A percentile compares a stretch with the other conserved stretches of the same genome.
Conservation (phyloP, 75 land plant genomes). For the Larix kaempferi region DNA sequence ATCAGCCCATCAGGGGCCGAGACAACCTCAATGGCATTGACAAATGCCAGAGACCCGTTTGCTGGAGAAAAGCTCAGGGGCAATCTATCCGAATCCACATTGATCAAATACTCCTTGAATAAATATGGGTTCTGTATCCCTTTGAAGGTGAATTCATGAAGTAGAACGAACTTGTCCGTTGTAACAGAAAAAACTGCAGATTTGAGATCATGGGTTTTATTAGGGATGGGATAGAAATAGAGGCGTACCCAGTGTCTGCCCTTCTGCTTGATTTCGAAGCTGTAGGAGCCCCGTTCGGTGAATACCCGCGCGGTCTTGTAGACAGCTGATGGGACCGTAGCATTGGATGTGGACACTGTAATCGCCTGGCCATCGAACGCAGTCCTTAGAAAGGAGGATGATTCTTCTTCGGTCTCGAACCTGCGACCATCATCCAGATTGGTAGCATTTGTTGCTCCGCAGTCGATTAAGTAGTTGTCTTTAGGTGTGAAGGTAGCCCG, state of each 20-base stretch:
- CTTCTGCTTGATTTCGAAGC: slow-evolving; percentile 40
- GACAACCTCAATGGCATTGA: slow-evolving; percentile 79
- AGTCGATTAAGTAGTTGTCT: slow-evolving; percentile 65
- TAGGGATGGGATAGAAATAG: slow-evolving; percentile 58
- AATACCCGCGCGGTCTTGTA: slow-evolving; percentile 51
- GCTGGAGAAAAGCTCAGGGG: slow-evolving; percentile 51
- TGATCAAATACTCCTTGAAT: slow-evolving; percentile 74
- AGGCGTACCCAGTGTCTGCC: slow-evolving; percentile 83
- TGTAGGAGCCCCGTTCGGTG: slow-evolving; percentile 37
- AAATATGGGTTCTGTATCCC: neutral
- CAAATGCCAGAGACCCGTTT: slow-evolving; percentile 54
- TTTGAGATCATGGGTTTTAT: slow-evolving; percentile 34
- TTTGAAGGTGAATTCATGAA: slow-evolving; percentile 44
- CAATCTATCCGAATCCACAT: slow-evolving; percentile 36
- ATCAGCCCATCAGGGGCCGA: slow-evolving; percentile 59
- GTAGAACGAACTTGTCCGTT: slow-evolving; percentile 48
- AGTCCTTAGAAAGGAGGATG: slow-evolving; percentile 4
- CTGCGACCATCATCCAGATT: slow-evolving; percentile 53
- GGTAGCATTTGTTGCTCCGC: slow-evolving; percentile 50
- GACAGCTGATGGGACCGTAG: slow-evolving; percentile 19
- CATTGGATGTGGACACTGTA: slow-evolving; percentile 12
- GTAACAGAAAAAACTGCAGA: slow-evolving; percentile 55
- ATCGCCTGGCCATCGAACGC: slow-evolving; percentile 26
- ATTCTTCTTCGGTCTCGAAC: slow-evolving; percentile 31
- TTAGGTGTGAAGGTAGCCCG: slow-evolving; percentile 24